phyloP scores from a whole-genome alignment of 2,329 filamentous ascomycete genomes.

The Sarocladium oryzae region DNA sequence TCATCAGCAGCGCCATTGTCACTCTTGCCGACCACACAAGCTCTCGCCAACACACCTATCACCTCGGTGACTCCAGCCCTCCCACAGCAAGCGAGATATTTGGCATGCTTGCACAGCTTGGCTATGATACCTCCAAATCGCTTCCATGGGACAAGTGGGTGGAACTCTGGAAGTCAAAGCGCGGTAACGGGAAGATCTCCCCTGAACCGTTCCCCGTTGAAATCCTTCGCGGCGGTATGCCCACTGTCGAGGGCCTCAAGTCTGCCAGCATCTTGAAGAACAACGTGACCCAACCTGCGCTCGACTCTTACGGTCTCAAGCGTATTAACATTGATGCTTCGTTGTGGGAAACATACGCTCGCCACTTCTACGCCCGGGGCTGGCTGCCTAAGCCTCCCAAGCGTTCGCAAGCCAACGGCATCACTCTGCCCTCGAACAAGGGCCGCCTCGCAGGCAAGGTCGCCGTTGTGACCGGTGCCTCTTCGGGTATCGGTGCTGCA shows the following conservation, averaged over 20 bases:
- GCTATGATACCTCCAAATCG: conserved; percentile 57
- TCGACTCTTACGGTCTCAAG: conserved; percentile 44
- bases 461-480: conserved; percentile 72
- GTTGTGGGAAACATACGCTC: conserved; percentile 70
- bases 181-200: conserved; percentile 56
- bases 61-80: conserved; percentile 67
- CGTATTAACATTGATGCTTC: conserved; percentile 63
- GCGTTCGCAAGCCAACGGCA: conserved; percentile 29
- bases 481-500: conserved; percentile 72
- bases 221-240: conserved; percentile 76
- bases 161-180: conserved; percentile 63
- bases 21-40: conserved; percentile 60
- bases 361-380: conserved; percentile 73
- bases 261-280: conserved; percentile 71
- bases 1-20: conserved; percentile 68
- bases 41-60: conserved; percentile 60
- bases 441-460: conserved; percentile 63
- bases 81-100: conserved; percentile 63
- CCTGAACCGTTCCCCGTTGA: conserved; percentile 71
- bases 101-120: conserved; percentile 55
- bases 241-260: conserved; percentile 62
- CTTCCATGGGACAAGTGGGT: conserved; percentile 71
- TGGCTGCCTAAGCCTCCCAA: conserved; percentile 63
- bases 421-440: conserved; percentile 21
- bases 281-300: conserved; percentile 56